Base-by-base conservation (phyloP, 179 eudicot genomes). In the Nepenthes alata region DNA sequence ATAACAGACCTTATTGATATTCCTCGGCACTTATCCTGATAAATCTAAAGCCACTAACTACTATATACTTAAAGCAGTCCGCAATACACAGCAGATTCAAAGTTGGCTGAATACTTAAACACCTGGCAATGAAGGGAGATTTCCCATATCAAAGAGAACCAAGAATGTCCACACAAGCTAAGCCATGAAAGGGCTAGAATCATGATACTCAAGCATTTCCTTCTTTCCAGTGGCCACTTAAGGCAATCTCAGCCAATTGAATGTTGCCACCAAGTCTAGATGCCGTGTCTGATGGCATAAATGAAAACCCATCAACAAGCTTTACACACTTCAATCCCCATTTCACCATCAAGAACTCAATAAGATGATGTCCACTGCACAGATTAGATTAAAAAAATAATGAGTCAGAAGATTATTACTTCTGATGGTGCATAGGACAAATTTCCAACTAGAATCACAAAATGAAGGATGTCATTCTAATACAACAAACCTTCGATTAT, bases 351-450 rank as follows among this genome's bases (percentile, higher is more conserved):
- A 91, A 70, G 69, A 89, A 89, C 78, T 86, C 89, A 58, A 91
- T 89, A 36, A 88, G 96, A 73, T 83, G 96, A 81, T 91, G 96
- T 69, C 98, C 96, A 58, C 98, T 91, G 81, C 72, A 74, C 35
- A 66, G 15, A 53, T 37, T 55, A 13, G 36, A 5, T 25, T 13
- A 2, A 44, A 64, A 55, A 41, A 37, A 54, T 25, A 55, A 3
- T 9, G 37, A 55, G 58, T 10, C 14, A 14, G 7, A 16, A n/a
- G 5, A 16, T 52, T 52, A 52, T 12, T 25, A 36, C 38, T 36
- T 6, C 9, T 34, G 58, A 5, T 55, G 11, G n/a, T 25, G 58
- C 58, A 6, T 14, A 8, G 2, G 37, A n/a, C 9, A 36, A 3
- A 14, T 36, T 25, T 36, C 58, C 37, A 25, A 12, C 5, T 55